A percentile compares a stretch with the other conserved stretches of the same genome.
These are phyloP conservation scores for Amoebophrya sp. DNA, from an alignment of 169 alveolate genomes.

Conservation along the genomic window DNA sequence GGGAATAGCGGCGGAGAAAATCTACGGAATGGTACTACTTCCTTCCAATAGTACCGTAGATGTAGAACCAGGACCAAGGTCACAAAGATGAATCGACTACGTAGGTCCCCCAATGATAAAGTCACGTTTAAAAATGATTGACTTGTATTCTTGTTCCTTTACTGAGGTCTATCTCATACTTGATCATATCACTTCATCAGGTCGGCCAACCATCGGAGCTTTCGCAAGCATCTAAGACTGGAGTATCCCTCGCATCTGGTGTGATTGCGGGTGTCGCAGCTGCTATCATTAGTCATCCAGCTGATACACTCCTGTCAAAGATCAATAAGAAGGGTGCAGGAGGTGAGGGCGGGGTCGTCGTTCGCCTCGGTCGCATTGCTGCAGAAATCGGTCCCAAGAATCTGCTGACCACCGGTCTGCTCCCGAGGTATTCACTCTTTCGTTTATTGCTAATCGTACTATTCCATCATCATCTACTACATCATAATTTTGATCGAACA, in stretches of 20 bases:
- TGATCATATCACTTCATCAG: neutral
- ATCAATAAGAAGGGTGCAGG: conserved; percentile 50
- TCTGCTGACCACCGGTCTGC: conserved; percentile 45
- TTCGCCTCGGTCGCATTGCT: conserved; percentile 40
- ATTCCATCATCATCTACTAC: neutral
- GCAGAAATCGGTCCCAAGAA: conserved; percentile 43
- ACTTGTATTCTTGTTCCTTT: no score
- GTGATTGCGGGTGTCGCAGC: conserved; percentile 48
- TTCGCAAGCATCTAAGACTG: conserved; percentile 36
- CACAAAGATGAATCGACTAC: no score
- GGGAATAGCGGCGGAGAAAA: conserved; percentile 8
- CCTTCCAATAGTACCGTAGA: no score
- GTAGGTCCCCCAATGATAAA: no score
- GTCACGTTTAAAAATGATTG: no score
- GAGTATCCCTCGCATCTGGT: conserved; percentile 43
- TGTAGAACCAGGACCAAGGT: no score
- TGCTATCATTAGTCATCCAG: conserved; percentile 46
- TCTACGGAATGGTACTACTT: neutral
- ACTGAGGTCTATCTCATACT: neutral
- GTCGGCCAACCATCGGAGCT: neutral
- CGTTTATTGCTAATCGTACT: neutral
- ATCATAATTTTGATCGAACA: neutral
- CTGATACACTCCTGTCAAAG: conserved; percentile 44
- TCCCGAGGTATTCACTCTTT: neutral
- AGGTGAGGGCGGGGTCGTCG: conserved; percentile 45